These are phyloP conservation scores for Magnusiomyces fungicola DNA, from an alignment of 1,139 yeast genomes.

Conservation along the genomic window DNA sequence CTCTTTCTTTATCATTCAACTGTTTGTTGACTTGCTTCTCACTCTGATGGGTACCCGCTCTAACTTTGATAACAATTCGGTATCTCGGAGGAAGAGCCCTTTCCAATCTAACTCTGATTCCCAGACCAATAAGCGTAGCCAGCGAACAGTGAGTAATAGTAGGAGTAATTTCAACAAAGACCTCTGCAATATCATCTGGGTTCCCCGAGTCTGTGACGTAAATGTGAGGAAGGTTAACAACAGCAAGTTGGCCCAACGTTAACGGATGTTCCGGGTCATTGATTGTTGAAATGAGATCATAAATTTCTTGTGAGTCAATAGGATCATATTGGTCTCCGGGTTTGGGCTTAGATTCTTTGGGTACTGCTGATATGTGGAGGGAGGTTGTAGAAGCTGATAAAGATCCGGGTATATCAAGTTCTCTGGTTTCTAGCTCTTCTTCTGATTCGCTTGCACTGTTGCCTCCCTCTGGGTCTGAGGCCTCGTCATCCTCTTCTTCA, in stretches of 20 bases:
- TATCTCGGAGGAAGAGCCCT: slow-evolving; percentile 81
- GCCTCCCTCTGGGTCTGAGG: slow-evolving; percentile 14
- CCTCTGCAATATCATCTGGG: slow-evolving; percentile 57
- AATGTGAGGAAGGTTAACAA: slow-evolving; percentile 80
- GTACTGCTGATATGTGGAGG: not conserved
- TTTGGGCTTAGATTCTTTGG: not conserved
- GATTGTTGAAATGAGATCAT: slow-evolving; percentile 72
- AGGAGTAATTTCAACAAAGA: slow-evolving; percentile 82
- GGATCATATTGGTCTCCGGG: slow-evolving; percentile 43
- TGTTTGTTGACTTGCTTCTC: slow-evolving; percentile 95
- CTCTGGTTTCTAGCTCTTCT: slow-evolving; percentile 5
- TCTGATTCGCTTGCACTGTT: slow-evolving; percentile 9
- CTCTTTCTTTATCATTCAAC: slow-evolving; percentile 93
- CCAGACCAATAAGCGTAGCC: slow-evolving; percentile 93
- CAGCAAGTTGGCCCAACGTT: slow-evolving; percentile 89
- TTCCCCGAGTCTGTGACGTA: slow-evolving; percentile 51
- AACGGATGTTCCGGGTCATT: slow-evolving; percentile 98
- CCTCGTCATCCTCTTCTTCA: slow-evolving; percentile 8
- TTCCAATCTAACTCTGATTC: slow-evolving; percentile 85
- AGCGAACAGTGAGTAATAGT: slow-evolving; percentile 96
- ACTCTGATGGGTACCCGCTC: slow-evolving; percentile 92
- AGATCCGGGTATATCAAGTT: not conserved
- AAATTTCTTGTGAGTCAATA: slow-evolving; percentile 72
- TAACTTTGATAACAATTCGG: slow-evolving; percentile 69
- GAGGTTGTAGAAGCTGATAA: not conserved